Evolutionary conservation across 495 filamentous ascomycete species (phyloP), one percentile per base, ranked within the genome.

Genomic region (Penicillium crystallinum): DNA sequence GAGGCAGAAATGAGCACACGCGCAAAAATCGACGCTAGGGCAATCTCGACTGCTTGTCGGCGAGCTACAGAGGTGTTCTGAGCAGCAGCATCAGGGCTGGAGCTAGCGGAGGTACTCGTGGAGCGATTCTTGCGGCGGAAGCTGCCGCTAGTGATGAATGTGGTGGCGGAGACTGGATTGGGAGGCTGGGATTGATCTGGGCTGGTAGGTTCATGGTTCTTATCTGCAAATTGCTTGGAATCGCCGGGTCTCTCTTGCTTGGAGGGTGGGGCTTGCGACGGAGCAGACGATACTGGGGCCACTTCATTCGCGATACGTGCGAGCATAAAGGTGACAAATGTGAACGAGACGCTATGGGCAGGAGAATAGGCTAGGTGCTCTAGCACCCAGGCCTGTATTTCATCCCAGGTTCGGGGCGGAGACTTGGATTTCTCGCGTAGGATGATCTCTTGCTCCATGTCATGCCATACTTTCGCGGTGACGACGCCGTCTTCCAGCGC

Each of bases 301-400:
- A 77, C 58, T 61, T 79, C 76, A 44, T 73, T 76, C 49, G 69
- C 70, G 38, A 79, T 73, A 25, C 67, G 71, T 11, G 69, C 68
- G 6, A 96, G 78, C 79, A 91, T 90, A 37, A 87, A 83, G 3
- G 83, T 90, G 30, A 96, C 67, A 52, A 96, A 91, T 8, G 91
- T 85, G 63, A 95, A 93, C 0, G 86, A 88, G 52, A 91, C 87
- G 61, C 87, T 91, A 62, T 92, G 86, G 27, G 83, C 81, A 1
- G 91, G 90, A 0, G 80, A 78, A 9, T 79, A 72, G 0, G 85
- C 78, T 6, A 96, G 77, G 47, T 81, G 80, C 49, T 96, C 90
- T 9, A 93, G 75, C 9, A 92, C 76, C 66, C 78, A 80, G 8
- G 78, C 71, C 55, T 83, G 83, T 54, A 81, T 80, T 29, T 90